Conservation (phyloP, 805 yeast species). For the Candida incommunis region DNA sequence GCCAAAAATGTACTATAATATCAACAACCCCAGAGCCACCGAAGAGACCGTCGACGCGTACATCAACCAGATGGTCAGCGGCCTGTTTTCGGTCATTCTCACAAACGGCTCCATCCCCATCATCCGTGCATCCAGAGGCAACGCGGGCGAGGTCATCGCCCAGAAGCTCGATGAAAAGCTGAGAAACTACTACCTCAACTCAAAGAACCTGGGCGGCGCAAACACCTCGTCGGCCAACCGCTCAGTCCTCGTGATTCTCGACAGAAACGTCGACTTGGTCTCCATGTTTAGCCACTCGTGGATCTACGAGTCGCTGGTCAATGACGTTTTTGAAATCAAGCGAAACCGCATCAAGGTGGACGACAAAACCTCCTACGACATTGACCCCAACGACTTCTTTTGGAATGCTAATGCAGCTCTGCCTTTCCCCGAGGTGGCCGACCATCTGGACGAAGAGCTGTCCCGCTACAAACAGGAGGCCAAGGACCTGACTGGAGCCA, state of each 20-base stretch:
- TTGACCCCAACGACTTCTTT: conserved; percentile 87
- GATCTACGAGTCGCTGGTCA: conserved; percentile 94
- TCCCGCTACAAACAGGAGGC: conserved; percentile 77
- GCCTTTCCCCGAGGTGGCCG: conserved; percentile 99
- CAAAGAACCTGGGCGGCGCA: conserved; percentile 24
- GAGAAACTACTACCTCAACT: conserved; percentile 72
- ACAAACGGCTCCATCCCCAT: conserved; percentile 75
- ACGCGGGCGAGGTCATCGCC: conserved; percentile 92
- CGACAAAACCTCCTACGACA: conserved; percentile 44
- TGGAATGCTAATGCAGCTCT: conserved; percentile 74
- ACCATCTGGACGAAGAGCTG: conserved; percentile 77
- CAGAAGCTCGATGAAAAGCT: conserved; percentile 70
- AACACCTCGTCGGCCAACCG: conserved; percentile 22
- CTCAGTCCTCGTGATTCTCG: conserved; percentile 68
- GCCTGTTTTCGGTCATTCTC: conserved; percentile 65
- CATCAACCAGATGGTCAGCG: conserved; percentile 62
- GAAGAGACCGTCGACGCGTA: conserved; percentile 60
- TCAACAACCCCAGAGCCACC: conserved; percentile 56
- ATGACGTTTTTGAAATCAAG: conserved; percentile 73
- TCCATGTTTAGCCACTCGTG: conserved; percentile 95
- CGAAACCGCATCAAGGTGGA: conserved; percentile 65
- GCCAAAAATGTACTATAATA: conserved; percentile 45
- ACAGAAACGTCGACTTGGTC: conserved; percentile 78
- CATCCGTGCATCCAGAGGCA: conserved; percentile 80
- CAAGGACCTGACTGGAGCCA: conserved; percentile 63